Evolutionary conservation across 352 stramenopile genomes (phyloP).

Genomic region (Blastocystis sp.): DNA sequence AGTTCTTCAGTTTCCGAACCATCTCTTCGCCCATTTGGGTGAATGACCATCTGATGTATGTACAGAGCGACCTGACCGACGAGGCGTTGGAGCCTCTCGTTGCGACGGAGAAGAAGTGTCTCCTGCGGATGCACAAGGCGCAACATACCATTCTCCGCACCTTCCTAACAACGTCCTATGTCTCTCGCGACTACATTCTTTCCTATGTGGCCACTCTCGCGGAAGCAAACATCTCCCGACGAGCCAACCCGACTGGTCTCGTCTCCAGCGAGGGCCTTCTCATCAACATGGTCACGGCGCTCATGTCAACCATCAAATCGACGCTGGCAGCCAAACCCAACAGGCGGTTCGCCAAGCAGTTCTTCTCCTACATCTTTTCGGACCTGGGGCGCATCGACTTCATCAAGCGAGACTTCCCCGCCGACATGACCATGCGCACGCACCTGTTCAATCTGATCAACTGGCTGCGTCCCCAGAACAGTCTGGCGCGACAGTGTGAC

Average conservation of each 20-base stretch:
- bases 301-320: background rate
- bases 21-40: slow-evolving; percentile 6
- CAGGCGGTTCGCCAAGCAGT: background rate
- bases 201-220: background rate
- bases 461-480: slow-evolving; percentile 10
- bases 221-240: background rate
- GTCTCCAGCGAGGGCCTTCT: background rate
- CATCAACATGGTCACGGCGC: background rate
- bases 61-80: background rate
- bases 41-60: background rate
- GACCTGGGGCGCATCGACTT: slow-evolving; percentile 27
- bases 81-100: background rate
- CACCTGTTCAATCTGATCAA: slow-evolving; percentile 1
- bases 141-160: slow-evolving; percentile 7
- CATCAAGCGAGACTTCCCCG: slow-evolving; percentile 10
- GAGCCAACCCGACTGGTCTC: background rate
- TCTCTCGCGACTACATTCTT: slow-evolving; percentile 26
- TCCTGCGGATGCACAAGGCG: background rate
- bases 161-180: slow-evolving; percentile 2
- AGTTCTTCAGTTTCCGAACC: slow-evolving; percentile 26
- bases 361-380: slow-evolving; percentile 14
- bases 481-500: background rate
- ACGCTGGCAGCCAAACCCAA: background rate
- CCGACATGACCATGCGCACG: background rate
- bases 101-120: background rate